Evolutionary conservation across 768 basidiomycete species (phyloP).

Genomic region (Tricholoma saponaceum): DNA sequence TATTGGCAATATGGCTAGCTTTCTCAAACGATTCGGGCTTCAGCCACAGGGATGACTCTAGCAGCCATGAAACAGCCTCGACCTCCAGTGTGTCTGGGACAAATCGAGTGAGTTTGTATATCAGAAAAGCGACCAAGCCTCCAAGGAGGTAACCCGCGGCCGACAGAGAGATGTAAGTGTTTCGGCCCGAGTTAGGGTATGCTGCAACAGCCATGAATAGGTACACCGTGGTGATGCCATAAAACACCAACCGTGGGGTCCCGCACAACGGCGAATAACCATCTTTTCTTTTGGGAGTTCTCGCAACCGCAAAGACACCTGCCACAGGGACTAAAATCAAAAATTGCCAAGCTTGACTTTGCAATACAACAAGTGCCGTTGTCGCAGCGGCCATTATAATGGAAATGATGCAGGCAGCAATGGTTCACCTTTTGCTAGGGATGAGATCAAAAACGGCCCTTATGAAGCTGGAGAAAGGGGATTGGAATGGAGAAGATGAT

Average conservation of each 20-base stretch:
- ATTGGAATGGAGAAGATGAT: neutral
- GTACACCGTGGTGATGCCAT: neutral
- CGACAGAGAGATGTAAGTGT: neutral
- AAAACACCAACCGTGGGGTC: neutral
- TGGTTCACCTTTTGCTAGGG: neutral
- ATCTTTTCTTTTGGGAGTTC: neutral
- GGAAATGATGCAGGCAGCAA: neutral
- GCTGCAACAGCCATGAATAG: neutral
- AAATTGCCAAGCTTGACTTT: neutral
- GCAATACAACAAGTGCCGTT: neutral
- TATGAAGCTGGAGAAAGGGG: neutral
- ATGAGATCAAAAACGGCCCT: neutral
- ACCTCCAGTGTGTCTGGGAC: neutral
- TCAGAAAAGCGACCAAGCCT: neutral
- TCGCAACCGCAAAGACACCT: neutral
- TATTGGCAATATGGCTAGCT: neutral
- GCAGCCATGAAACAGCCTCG: neutral
- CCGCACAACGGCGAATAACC: neutral
- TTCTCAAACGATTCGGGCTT: neutral
- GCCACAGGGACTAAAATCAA: neutral
- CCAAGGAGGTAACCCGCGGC: neutral
- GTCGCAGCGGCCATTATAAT: neutral
- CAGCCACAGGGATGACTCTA: neutral
- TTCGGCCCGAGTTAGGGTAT: neutral
- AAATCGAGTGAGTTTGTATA: neutral